Evolutionary conservation across 805 yeast genomes (phyloP), one percentile per base, ranked within the genome.

Genomic region (Cyberlindnera mississippiensis): DNA sequence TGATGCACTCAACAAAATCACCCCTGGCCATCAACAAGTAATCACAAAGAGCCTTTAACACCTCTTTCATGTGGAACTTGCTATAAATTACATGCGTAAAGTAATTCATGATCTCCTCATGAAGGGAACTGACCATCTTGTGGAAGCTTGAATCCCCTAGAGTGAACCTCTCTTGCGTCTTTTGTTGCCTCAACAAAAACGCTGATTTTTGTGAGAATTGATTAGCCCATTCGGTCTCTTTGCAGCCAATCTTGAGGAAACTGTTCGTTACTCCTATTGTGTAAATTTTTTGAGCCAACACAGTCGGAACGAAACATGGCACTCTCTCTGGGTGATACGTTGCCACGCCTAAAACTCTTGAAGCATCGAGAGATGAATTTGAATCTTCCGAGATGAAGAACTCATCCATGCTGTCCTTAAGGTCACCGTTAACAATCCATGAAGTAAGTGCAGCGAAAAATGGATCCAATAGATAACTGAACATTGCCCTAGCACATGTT

Each of bases 1-100:
- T 70, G 9, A 91, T 61, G 1, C 76, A 52, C 38, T 85, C 80
- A n/a, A 85, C 78, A 46, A 91, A 84, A 58, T 91, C 96, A n/a
- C 91, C 87, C 42, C 75, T 78, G 6, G 80, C 77, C 70, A 86
- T 79, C 32, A 93, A 60, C 52, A 89, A 66, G 44, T 82, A 77
- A 45, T 75, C 76, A 46, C 83, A 82, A 42, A 86, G 65, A 34
- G 80, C 80, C 5, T 60, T 56, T n/a, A 91, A 57, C 49, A 85
- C 87, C 10, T 66, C 61, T 30, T 66, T 62, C 28, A 82, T 59
- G 30, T 71, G 62, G 50, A 70, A 73, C 45, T 78, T 76, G 2
- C 64, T 63, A 38, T 73, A 68, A 2, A 89, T 52, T 3, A 77
- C 58, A 10, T 60, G 46, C 17, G 78, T 74, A 36, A 85, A 68